phyloP scores from a whole-genome alignment of 176 grass and related monocot genomes.

The Phyllostachys edulis region DNA sequence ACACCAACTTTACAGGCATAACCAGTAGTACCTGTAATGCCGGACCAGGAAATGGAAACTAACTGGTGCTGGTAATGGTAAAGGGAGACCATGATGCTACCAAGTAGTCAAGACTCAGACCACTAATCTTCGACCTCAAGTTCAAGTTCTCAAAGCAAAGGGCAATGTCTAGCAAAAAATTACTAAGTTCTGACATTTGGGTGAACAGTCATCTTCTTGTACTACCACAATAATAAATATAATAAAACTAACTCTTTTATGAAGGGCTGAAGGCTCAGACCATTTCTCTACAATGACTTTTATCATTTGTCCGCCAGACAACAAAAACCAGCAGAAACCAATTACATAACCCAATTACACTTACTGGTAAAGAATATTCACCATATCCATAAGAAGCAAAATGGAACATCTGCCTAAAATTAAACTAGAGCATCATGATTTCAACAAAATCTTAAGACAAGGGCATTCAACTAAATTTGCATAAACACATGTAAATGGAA shows the following conservation, averaged over 20 bases:
- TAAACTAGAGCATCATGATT: conserved; percentile 7
- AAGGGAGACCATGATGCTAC: background rate
- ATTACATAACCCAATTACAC: background rate
- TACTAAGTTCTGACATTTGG: background rate
- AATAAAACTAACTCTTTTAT: background rate
- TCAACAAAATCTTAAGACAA: conserved; percentile 1
- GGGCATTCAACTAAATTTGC: background rate
- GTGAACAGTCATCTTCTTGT: background rate
- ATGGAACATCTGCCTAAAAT: background rate
- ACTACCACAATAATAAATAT: background rate
- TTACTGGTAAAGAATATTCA: background rate
- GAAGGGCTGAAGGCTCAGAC: background rate
- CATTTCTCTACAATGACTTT: background rate
- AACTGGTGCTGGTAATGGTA: background rate
- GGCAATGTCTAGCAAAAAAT: background rate
- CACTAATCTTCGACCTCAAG: background rate
- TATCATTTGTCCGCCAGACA: background rate
- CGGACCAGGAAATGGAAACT: background rate
- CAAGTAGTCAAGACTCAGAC: background rate
- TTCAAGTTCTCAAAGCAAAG: background rate
- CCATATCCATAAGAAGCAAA: background rate
- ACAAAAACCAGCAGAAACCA: background rate
- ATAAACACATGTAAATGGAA: background rate
- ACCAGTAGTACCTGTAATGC: background rate
- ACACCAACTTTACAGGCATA: conserved; percentile 10